A percentile compares a stretch with the other conserved stretches of the same genome.
Evolutionary conservation across 257 asterid species (phyloP).

Genomic region (Lithospermum erythrorhizon): DNA sequence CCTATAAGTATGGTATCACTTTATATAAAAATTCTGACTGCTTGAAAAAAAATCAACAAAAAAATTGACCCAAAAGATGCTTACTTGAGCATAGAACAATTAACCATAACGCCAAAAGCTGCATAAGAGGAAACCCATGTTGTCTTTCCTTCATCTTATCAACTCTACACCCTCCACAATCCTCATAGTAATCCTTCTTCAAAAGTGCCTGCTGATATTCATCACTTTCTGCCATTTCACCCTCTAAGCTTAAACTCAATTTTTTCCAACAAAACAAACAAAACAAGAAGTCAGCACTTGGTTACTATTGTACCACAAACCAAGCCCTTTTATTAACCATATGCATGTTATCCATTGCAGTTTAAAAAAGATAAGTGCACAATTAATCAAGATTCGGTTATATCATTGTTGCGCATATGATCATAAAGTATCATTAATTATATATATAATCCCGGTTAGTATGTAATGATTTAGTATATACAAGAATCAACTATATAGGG

Average conservation of each 20-base stretch:
- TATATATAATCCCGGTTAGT: too few relatives aligned
- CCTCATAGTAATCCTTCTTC: conserved; percentile 20
- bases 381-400: too few relatives aligned
- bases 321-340: neutral
- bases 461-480: too few relatives aligned
- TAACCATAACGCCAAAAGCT: conserved; percentile 30
- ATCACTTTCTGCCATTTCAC: conserved; percentile 6
- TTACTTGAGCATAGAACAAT: conserved; percentile 33
- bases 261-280: neutral
- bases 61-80: neutral
- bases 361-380: too few relatives aligned
- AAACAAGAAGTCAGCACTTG: neutral
- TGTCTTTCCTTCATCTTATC: conserved; percentile 24
- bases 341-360: neutral
- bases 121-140: conserved; percentile 28
- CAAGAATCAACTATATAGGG: too few relatives aligned
- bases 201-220: conserved; percentile 10
- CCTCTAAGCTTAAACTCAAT: neutral
- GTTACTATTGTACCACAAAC: neutral
- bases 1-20: too few relatives aligned
- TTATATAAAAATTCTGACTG: too few relatives aligned
- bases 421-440: too few relatives aligned
- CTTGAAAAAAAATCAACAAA: too few relatives aligned
- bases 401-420: too few relatives aligned
- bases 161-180: conserved; percentile 37